Evolutionary conservation across 2,329 filamentous ascomycete genomes (phyloP).

Genomic region (Aureobasidium sp.): DNA sequence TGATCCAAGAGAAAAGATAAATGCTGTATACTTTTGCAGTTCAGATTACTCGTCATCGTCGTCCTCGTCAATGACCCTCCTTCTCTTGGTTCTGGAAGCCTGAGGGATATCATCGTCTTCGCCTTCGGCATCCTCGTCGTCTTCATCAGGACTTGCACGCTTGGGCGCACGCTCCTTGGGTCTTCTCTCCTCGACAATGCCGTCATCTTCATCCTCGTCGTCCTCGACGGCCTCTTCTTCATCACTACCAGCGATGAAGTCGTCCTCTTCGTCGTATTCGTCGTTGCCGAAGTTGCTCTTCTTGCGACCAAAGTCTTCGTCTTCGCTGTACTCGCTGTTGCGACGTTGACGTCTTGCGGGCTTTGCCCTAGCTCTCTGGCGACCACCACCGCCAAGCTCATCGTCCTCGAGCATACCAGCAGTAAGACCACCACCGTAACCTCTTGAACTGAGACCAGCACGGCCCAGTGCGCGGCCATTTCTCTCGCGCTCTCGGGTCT

Average conservation of each 20-base stretch:
- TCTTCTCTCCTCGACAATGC: constrained; percentile 31
- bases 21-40: background rate
- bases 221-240: constrained; percentile 49
- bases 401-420: constrained; percentile 65
- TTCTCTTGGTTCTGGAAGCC: constrained; percentile 34
- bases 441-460: constrained; percentile 41
- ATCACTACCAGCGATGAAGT: constrained; percentile 69
- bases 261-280: constrained; percentile 73
- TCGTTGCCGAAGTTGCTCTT: constrained; percentile 57
- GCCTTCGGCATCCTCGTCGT: constrained; percentile 31
- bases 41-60: constrained; percentile 33
- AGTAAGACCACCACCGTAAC: constrained; percentile 51
- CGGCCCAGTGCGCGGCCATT: constrained; percentile 43
- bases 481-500: constrained; percentile 56
- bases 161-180: constrained; percentile 20
- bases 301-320: constrained; percentile 68
- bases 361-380: constrained; percentile 20
- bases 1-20: background rate
- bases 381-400: constrained; percentile 32
- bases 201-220: constrained; percentile 48
- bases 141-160: constrained; percentile 25
- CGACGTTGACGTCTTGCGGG: constrained; percentile 31
- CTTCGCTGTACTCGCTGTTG: constrained; percentile 55
- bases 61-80: constrained; percentile 41
- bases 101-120: constrained; percentile 26